Evolutionary conservation across 495 filamentous ascomycete genomes (phyloP).

Genomic region (Podospora australis): DNA sequence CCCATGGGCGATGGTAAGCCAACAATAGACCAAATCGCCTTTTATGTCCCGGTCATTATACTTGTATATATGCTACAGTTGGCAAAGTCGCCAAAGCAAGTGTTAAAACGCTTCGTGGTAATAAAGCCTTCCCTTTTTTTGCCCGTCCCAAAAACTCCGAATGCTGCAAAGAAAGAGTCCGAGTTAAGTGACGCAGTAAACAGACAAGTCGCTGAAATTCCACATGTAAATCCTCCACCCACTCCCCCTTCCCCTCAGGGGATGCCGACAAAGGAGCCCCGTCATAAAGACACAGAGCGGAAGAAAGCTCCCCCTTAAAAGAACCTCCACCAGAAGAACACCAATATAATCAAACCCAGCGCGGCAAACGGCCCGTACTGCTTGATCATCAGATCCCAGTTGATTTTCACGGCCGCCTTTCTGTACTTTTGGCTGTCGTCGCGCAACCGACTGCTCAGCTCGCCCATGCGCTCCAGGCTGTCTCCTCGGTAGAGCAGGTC

Average conservation of each 20-base stretch:
- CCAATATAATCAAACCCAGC: conserved; percentile 68
- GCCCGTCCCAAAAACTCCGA: not conserved
- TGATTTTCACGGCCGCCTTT: conserved; percentile 88
- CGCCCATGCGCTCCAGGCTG: conserved; percentile 93
- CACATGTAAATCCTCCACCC: not conserved
- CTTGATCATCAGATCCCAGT: conserved; percentile 94
- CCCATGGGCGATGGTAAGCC: too few species aligned
- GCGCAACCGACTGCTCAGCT: conserved; percentile 74
- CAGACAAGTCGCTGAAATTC: too few species aligned
- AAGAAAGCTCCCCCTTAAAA: conserved; percentile 50
- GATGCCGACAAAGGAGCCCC: too few species aligned
- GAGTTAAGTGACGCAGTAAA: too few species aligned
- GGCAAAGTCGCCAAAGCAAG: too few species aligned
- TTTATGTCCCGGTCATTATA: too few species aligned
- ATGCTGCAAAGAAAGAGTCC: too few species aligned
- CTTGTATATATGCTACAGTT: too few species aligned
- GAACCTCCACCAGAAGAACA: conserved; percentile 90
- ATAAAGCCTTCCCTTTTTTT: too few species aligned
- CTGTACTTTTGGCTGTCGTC: conserved; percentile 95
- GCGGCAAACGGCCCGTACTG: conserved; percentile 90
- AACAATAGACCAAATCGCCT: too few species aligned
- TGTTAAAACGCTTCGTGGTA: too few species aligned
- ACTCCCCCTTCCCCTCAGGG: not conserved
- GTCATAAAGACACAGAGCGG: too few species aligned
- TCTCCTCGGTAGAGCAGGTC: conserved; percentile 93